Base-by-base conservation (phyloP, 805 yeast genomes). In the Metschnikowia lachancei region DNA sequence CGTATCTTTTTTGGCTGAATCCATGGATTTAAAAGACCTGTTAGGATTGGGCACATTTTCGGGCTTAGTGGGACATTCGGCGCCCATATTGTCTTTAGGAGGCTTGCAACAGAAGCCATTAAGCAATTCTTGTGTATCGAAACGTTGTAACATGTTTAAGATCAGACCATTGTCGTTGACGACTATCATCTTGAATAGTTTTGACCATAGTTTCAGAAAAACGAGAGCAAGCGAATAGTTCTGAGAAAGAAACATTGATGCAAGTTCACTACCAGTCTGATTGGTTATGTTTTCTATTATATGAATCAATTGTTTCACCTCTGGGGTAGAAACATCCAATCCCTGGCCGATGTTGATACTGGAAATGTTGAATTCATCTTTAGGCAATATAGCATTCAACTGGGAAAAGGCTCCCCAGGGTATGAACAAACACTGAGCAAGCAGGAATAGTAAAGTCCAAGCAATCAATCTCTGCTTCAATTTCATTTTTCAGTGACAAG, bases 231-330 rank as follows among this genome's bases (percentile, higher is more conserved):
- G 34, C 7, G 47, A 26, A 11, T 35, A 20, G 14, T 44, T 19
- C 18, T 39, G 39, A n/a, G 40, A 39, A 12, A 37, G 19, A 18
- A 44, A 22, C 39, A 34, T 22, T 12, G 47, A 44, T 6, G 39
- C 31, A 13, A 44, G 39, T 30, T 44, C 47, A 2, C 22, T 19
- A 0, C 24, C 32, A 3, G 47, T 44, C 22, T 20, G 22, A n/a
- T 39, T 39, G 14, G 43, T 39, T 3, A 38, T 20, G 6, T 34
- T 44, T 14, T 44, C 47, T 17, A 44, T 29, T 8, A 44, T 22
- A 18, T 19, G 31, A 5, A 44, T 16, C 34, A 44, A 39, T n/a
- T 39, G 39, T n/a, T 13, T 16, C 8, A 44, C 40, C 18, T 35
- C 42, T 6, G 42, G 28, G 12, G 28, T 22, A n/a, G 18, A 28